A percentile compares a stretch with the other conserved stretches of the same genome.
Conservation (phyloP, 2,329 filamentous ascomycete species). For the Pseudogymnoascus sp. region DNA sequence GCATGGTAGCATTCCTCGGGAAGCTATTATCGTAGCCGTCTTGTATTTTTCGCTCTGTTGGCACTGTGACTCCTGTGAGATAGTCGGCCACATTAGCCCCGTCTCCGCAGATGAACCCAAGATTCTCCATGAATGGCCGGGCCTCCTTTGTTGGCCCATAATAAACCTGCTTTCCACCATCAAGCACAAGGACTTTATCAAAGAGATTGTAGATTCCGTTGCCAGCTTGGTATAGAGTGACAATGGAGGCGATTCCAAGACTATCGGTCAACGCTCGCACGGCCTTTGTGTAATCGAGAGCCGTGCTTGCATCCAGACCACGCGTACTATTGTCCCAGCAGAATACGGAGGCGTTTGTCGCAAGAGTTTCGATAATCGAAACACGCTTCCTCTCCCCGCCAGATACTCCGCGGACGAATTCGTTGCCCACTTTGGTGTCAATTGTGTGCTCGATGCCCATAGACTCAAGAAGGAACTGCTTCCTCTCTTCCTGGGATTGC, state of each 20-base stretch:
- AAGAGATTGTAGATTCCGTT: slow-evolving; percentile 63
- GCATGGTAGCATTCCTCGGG: slow-evolving; percentile 35
- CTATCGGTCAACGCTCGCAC: slow-evolving; percentile 56
- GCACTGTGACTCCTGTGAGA: slow-evolving; percentile 56
- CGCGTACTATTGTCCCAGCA: slow-evolving; percentile 63
- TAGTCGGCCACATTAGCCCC: slow-evolving; percentile 59
- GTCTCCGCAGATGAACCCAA: slow-evolving; percentile 55
- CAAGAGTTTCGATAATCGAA: slow-evolving; percentile 44
- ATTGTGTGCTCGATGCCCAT: slow-evolving; percentile 45
- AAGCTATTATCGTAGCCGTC: slow-evolving; percentile 33
- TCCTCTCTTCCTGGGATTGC: slow-evolving; percentile 44
- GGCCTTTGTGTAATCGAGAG: slow-evolving; percentile 51
- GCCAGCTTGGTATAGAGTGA: slow-evolving; percentile 61
- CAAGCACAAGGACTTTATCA: slow-evolving; percentile 61
- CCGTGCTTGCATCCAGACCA: slow-evolving; percentile 57
- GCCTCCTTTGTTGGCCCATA: slow-evolving; percentile 54
- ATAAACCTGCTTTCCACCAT: slow-evolving; percentile 57
- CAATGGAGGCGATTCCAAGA: slow-evolving; percentile 50
- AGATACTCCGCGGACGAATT: slow-evolving; percentile 53
- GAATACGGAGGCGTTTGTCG: slow-evolving; percentile 36
- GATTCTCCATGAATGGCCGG: slow-evolving; percentile 53
- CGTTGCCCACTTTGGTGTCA: slow-evolving; percentile 47
- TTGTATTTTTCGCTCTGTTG: slow-evolving; percentile 58
- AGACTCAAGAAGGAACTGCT: slow-evolving; percentile 34
- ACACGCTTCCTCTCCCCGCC: slow-evolving; percentile 56